Evolutionary conservation across 768 basidiomycete genomes (phyloP).

Genomic region (Leccinum olivaceopallidum): DNA sequence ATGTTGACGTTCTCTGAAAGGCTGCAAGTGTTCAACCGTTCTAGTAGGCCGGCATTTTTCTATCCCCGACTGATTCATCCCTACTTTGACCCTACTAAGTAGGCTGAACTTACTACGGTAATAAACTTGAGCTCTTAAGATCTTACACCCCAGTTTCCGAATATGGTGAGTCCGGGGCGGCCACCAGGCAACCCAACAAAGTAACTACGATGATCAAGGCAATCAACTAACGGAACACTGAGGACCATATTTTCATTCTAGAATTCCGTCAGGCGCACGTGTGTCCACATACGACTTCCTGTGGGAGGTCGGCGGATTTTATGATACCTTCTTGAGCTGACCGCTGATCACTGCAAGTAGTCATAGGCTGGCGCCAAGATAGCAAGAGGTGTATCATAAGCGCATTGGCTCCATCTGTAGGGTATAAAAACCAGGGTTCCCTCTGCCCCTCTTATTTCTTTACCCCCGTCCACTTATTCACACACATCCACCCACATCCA

Average conservation of each 20-base stretch:
- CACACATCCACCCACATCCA: not conserved
- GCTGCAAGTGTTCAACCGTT: too few relatives aligned
- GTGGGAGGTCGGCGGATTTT: not conserved
- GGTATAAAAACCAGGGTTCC: slow-evolving; percentile 1
- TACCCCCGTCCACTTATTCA: not conserved
- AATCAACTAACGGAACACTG: not conserved
- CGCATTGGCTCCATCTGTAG: not conserved
- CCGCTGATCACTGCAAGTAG: not conserved
- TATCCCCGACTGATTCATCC: too few relatives aligned
- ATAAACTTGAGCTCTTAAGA: not conserved
- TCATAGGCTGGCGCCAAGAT: not conserved
- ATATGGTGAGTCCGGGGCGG: not conserved
- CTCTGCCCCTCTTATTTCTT: not conserved
- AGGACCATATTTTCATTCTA: not conserved
- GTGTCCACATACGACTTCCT: not conserved
- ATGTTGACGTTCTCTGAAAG: too few relatives aligned
- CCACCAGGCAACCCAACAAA: not conserved
- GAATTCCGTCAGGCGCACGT: not conserved
- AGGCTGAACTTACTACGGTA: too few relatives aligned
- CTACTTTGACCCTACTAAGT: too few relatives aligned
- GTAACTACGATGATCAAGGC: not conserved
- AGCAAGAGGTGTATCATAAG: not conserved
- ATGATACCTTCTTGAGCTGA: not conserved
- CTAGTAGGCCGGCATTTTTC: too few relatives aligned
- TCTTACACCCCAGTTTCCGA: too few relatives aligned